Conservation (phyloP, 495 filamentous ascomycete genomes). For the Neurospora sp. region DNA sequence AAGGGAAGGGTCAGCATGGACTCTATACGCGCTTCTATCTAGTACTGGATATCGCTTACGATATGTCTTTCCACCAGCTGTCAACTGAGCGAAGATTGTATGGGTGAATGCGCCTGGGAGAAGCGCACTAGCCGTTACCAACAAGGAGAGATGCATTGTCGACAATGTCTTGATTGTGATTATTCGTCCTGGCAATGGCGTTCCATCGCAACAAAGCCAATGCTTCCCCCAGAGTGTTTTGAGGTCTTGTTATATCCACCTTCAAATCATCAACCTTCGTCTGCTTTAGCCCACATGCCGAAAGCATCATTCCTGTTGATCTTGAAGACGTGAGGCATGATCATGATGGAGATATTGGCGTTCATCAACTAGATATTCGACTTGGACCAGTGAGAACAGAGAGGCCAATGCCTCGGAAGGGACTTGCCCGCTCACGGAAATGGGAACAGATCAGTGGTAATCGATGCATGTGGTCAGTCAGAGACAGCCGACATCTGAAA, state of each 20-base stretch:
- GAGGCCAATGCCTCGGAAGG: not conserved
- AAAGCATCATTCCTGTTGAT: not conserved
- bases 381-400: not conserved
- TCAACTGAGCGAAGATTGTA: constrained; percentile 43
- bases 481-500: not conserved
- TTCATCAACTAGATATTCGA: not conserved
- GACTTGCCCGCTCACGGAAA: not conserved
- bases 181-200: not conserved
- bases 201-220: rapidly evolving
- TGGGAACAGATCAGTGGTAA: not conserved
- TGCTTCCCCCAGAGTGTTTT: rapidly evolving
- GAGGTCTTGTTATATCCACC: not conserved
- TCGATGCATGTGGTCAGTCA: not conserved
- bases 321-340: not conserved
- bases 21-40: not conserved
- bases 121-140: not conserved
- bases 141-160: constrained; percentile 5
- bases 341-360: not conserved
- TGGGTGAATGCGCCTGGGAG: constrained; percentile 25
- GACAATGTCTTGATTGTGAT: not conserved
- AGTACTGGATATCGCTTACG: not conserved
- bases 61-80: constrained; percentile 23
- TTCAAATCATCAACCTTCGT: not conserved
- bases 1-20: not conserved
- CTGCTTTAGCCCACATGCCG: not conserved